Conservation (phyloP, 1,284 basidiomycete species). For the Ustilago loliicola region DNA sequence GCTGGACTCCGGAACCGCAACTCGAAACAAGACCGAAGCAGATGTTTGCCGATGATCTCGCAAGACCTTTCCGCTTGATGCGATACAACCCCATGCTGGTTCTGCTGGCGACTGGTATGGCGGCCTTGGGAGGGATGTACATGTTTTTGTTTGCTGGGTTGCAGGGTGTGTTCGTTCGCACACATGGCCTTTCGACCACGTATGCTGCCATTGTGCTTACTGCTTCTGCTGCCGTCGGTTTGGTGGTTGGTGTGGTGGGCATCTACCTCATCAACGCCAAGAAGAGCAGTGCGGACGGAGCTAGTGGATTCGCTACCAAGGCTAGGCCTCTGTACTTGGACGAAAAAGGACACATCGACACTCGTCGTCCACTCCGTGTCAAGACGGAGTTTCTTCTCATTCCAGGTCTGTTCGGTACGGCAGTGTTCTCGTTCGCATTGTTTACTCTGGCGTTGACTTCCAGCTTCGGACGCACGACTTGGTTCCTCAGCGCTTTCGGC, state of each 20-base stretch:
- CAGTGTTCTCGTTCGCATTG: slow-evolving; percentile 47
- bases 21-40: slow-evolving; percentile 16
- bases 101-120: slow-evolving; percentile 16
- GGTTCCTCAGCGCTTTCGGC: slow-evolving; percentile 44
- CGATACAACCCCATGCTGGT: slow-evolving; percentile 32
- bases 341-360: slow-evolving; percentile 59
- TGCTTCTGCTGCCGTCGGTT: slow-evolving; percentile 24
- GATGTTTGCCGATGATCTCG: slow-evolving; percentile 26
- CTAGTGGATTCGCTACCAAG: slow-evolving; percentile 20
- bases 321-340: slow-evolving; percentile 48
- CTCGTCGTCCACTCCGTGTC: slow-evolving; percentile 33
- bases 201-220: slow-evolving; percentile 26
- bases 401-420: slow-evolving; percentile 21
- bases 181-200: slow-evolving; percentile 22
- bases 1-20: slow-evolving; percentile 55
- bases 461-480: slow-evolving; percentile 26
- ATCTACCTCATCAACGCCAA: slow-evolving; percentile 30
- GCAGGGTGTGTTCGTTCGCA: slow-evolving; percentile 25
- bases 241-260: slow-evolving; percentile 19
- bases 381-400: slow-evolving; percentile 43
- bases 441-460: slow-evolving; percentile 50
- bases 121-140: slow-evolving; percentile 35
- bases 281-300: neutral
- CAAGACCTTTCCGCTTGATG: slow-evolving; percentile 33
- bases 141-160: slow-evolving; percentile 37